Conservation (phyloP, 306 rosid species). For the Malus orientalis region DNA sequence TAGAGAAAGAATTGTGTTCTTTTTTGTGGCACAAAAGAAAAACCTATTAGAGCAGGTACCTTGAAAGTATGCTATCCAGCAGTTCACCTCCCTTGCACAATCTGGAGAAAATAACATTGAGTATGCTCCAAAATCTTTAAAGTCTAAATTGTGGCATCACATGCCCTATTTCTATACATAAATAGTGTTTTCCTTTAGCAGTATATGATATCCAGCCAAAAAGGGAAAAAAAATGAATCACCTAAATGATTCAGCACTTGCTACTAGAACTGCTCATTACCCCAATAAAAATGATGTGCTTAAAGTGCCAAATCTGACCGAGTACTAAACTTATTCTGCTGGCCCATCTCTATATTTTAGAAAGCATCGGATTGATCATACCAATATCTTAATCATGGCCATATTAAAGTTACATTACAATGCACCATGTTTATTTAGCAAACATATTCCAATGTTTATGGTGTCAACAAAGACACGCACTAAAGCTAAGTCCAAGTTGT, state of each 20-base stretch:
- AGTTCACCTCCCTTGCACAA: conserved; percentile 88
- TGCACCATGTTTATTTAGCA: not conserved
- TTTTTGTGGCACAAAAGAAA: conserved; percentile 4
- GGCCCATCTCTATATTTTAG: not conserved
- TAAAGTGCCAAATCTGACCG: not conserved
- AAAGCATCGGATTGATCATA: not conserved
- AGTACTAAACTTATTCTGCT: not conserved
- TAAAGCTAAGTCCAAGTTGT: not conserved
- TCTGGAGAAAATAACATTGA: conserved; percentile 37
- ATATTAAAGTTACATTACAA: not conserved
- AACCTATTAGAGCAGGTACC: conserved; percentile 31
- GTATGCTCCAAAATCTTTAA: conserved; percentile 9
- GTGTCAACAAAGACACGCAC: not conserved
- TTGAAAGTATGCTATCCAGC: conserved; percentile 78
- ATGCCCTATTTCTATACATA: not conserved
- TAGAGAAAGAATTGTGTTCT: conserved; percentile 11
- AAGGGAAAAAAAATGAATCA: not conserved
- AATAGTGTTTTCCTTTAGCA: not conserved
- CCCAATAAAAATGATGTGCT: not conserved
- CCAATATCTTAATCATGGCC: not conserved
- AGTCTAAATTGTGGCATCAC: not conserved
- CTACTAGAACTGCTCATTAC: not conserved
- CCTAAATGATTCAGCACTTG: not conserved
- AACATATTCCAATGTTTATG: not conserved
- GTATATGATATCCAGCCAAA: not conserved